phyloP scores from a whole-genome alignment of 371 early-diverging fungal genomes.

The Parasitella parasitica region DNA sequence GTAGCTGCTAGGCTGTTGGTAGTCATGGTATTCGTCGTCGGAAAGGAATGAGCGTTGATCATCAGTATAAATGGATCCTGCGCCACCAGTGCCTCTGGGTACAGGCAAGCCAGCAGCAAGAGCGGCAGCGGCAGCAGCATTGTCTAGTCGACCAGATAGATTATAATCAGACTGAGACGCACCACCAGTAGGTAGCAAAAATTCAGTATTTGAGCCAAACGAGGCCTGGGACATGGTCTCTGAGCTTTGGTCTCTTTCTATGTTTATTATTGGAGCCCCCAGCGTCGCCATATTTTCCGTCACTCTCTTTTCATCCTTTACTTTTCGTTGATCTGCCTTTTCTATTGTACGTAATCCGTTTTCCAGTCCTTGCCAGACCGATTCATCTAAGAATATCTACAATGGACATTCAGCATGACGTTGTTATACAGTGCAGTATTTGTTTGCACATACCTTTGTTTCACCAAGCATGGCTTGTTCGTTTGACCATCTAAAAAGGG shows the following conservation, averaged over 20 bases:
- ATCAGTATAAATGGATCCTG: constrained; percentile 44
- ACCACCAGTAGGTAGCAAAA: constrained; percentile 11
- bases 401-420: no score
- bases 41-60: constrained; percentile 67
- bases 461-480: constrained; percentile 74
- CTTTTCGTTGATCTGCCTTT: constrained; percentile 34
- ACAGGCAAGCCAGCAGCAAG: constrained; percentile 20
- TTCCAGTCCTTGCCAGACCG: constrained; percentile 67
- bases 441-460: constrained; percentile 39
- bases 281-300: constrained; percentile 20
- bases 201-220: constrained; percentile 35
- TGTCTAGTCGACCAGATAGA: background rate
- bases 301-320: constrained; percentile 29
- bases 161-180: constrained; percentile 8
- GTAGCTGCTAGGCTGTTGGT: constrained; percentile 2
- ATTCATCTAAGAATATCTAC: constrained; percentile 70
- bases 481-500: constrained; percentile 65
- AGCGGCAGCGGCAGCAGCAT: constrained; percentile 11
- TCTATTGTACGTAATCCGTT: constrained; percentile 44
- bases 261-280: constrained; percentile 8
- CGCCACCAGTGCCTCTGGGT: constrained; percentile 9
- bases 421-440: no score
- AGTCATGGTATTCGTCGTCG: constrained; percentile 34
- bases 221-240: constrained; percentile 37
- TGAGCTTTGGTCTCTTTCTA: constrained; percentile 31